phyloP scores from a whole-genome alignment of 2,329 filamentous ascomycete genomes.

The Cordyceps cateniannulata region DNA sequence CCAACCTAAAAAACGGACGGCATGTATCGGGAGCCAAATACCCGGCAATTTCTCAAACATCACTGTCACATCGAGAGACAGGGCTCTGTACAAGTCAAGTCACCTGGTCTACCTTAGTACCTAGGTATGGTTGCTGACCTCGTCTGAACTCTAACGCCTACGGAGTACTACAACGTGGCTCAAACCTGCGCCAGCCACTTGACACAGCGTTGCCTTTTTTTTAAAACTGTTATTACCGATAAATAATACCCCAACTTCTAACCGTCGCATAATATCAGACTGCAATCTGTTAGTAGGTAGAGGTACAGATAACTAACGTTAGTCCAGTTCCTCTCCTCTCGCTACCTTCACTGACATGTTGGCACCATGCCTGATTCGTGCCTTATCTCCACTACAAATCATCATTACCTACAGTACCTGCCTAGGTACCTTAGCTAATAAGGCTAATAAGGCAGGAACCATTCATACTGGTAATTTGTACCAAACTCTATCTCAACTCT shows the following conservation, averaged over 20 bases:
- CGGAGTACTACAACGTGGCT: neutral
- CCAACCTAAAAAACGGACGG: no score
- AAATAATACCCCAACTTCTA: neutral
- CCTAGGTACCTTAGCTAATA: no score
- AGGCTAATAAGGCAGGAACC: neutral
- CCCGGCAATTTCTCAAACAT: neutral
- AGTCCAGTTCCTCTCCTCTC: no score
- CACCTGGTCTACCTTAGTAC: no score
- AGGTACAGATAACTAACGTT: no score
- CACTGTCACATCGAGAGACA: neutral
- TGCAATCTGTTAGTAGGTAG: no score
- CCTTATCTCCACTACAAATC: neutral
- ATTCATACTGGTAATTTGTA: neutral
- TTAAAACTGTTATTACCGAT: no score
- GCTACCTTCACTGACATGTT: neutral
- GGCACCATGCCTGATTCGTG: neutral
- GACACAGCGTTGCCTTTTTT: no score
- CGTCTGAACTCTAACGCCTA: neutral
- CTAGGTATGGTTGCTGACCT: neutral
- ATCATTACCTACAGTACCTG: no score
- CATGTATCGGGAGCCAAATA: neutral
- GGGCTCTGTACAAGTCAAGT: neutral
- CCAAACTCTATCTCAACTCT: neutral
- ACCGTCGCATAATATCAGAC: neutral
- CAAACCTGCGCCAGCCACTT: neutral